These are phyloP conservation scores for Leonotis leonurus DNA, from an alignment of 257 asterid species.

Conservation along the genomic window DNA sequence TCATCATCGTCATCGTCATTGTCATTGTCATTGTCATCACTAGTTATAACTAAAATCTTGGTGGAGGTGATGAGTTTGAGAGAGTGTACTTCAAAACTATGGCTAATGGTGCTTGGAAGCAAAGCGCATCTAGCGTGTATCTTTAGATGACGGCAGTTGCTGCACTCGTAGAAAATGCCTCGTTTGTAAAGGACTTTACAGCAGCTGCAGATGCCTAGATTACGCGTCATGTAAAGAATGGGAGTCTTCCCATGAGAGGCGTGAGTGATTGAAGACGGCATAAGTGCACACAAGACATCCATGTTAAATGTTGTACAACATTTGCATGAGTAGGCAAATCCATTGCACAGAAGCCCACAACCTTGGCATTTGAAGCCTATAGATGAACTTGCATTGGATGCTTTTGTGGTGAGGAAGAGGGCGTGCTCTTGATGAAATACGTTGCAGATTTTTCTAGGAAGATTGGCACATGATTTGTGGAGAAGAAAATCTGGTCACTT, in stretches of 20 bases:
- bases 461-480: not conserved
- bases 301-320: not conserved
- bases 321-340: not conserved
- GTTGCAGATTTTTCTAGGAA: not conserved
- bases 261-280: not conserved
- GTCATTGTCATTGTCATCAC: too few relatives aligned
- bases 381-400: not conserved
- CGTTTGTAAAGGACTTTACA: not conserved
- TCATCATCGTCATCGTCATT: not conserved
- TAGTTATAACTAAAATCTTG: too few relatives aligned
- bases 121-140: not conserved
- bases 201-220: not conserved
- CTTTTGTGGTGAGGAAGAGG: not conserved
- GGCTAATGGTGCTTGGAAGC: not conserved
- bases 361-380: not conserved
- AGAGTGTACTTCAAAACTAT: not conserved
- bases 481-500: not conserved
- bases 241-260: not conserved
- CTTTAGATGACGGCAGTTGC: not conserved
- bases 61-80: not conserved
- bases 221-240: not conserved
- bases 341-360: not conserved
- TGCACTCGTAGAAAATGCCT: not conserved
- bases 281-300: not conserved
- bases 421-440: not conserved